phyloP scores from a whole-genome alignment of 2,329 filamentous ascomycete genomes.

The Teratosphaeria gauchensis region DNA sequence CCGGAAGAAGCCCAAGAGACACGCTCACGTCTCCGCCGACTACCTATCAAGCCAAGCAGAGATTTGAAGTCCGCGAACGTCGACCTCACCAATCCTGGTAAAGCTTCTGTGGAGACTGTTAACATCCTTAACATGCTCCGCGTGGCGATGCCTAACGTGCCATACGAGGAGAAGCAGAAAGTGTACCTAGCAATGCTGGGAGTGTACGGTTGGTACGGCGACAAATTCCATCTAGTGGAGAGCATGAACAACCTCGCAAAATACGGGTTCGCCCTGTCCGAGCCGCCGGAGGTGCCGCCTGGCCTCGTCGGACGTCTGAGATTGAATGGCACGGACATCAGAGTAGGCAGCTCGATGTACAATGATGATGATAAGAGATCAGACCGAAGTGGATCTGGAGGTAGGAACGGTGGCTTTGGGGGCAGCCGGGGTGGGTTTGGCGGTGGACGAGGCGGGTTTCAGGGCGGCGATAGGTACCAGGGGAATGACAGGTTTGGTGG shows the following conservation, averaged over 20 bases:
- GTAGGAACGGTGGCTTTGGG: not conserved
- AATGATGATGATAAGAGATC: not conserved
- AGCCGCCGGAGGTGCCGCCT: constrained; percentile 34
- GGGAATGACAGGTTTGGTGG: not conserved
- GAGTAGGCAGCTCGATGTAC: not conserved
- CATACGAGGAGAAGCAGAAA: constrained; percentile 32
- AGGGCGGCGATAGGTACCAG: not conserved
- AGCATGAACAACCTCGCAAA: constrained; percentile 46
- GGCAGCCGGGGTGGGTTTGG: not conserved
- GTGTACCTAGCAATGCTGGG: constrained; percentile 53
- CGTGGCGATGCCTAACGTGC: constrained; percentile 36
- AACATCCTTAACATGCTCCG: constrained; percentile 35
- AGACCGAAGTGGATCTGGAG: not conserved
- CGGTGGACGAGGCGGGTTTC: not conserved
- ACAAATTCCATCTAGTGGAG: constrained; percentile 32
- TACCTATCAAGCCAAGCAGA: constrained; percentile 51
- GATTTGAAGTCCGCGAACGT: constrained; percentile 42
- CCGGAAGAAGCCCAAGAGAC: constrained; percentile 43
- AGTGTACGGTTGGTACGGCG: constrained; percentile 33
- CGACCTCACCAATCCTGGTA: constrained; percentile 33
- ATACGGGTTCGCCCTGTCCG: constrained; percentile 43
- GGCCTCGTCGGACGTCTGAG: not conserved
- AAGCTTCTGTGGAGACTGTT: constrained; percentile 33
- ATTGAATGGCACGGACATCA: not conserved
- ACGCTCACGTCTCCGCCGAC: constrained; percentile 43